Percentiles rank a stretch among this genome's conserved stretches.
phyloP scores from a whole-genome alignment of 2,329 filamentous ascomycete genomes.

The Balansia obtecta region DNA sequence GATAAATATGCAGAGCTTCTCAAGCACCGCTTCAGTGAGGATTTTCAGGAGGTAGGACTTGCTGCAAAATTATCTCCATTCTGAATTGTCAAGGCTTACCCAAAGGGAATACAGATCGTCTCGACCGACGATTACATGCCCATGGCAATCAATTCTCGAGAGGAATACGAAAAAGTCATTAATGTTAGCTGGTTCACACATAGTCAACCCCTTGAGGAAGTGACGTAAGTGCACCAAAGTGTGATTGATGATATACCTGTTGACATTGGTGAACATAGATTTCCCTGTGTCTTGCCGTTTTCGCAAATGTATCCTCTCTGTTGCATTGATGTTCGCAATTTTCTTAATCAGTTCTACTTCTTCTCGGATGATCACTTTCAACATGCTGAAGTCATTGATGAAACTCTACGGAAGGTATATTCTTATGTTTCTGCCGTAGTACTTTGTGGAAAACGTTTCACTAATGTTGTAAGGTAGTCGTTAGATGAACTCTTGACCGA shows the following conservation, averaged over 20 bases:
- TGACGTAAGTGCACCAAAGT: conserved; percentile 43
- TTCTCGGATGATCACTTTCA: conserved; percentile 96
- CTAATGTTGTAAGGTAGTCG: conserved; percentile 36
- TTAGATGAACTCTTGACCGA: conserved; percentile 89
- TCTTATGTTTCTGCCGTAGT: not conserved
- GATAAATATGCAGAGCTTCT: conserved; percentile 87
- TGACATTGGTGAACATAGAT: conserved; percentile 35
- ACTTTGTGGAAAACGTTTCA: not conserved
- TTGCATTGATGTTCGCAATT: conserved; percentile 96
- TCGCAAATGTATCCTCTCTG: conserved; percentile 98
- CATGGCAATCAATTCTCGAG: conserved; percentile 83
- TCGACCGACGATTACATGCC: conserved; percentile 99
- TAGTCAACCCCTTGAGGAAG: conserved; percentile 61
- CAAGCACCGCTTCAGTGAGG: conserved; percentile 83
- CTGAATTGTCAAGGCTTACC: not conserved
- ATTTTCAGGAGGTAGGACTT: conserved; percentile 69
- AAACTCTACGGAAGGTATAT: conserved; percentile 65
- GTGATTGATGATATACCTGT: conserved; percentile 4
- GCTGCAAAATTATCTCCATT: not conserved
- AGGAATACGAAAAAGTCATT: conserved; percentile 92
- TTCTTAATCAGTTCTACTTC: conserved; percentile 95
- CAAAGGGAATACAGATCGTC: conserved; percentile 36
- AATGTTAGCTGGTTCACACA: conserved; percentile 94
- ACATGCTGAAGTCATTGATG: conserved; percentile 79
- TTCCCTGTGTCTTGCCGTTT: conserved; percentile 92